Conservation (phyloP, 164 flowering plant genomes). For the Nymphaea colorata region DNA sequence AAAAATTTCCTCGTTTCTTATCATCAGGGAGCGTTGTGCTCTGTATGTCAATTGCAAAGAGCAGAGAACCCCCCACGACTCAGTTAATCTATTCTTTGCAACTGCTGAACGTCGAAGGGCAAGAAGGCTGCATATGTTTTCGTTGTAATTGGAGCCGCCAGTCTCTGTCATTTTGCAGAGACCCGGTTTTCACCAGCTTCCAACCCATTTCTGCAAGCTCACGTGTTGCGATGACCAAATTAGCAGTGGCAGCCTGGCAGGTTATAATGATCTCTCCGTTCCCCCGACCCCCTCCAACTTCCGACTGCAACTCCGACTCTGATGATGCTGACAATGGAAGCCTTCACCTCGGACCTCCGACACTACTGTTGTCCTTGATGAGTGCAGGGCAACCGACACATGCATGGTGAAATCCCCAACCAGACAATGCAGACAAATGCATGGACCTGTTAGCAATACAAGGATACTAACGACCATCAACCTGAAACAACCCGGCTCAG, state of each 20-base stretch:
- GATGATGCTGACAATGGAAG: neutral
- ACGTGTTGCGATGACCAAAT: neutral
- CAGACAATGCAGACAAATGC: conserved; percentile 47
- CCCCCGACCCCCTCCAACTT: neutral
- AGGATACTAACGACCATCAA: conserved; percentile 29
- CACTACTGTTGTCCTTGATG: conserved; percentile 16
- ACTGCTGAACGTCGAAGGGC: too few relatives aligned
- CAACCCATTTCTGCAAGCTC: neutral
- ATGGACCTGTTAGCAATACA: conserved; percentile 45
- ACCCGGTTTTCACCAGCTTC: neutral
- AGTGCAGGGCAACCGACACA: conserved; percentile 34
- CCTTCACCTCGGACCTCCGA: conserved; percentile 1
- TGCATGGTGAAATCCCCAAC: conserved; percentile 45
- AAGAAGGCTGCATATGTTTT: too few relatives aligned
- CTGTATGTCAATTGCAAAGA: too few relatives aligned
- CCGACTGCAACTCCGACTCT: neutral
- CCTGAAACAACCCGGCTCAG: conserved; percentile 60
- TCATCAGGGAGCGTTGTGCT: neutral
- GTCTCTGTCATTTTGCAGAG: neutral
- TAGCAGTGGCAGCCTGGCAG: neutral
- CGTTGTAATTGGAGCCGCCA: neutral
- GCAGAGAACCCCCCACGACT: too few relatives aligned
- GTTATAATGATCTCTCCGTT: too few relatives aligned
- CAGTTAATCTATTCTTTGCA: too few relatives aligned
- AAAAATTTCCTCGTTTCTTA: neutral